Conservation (phyloP, 495 filamentous ascomycete genomes). For the Neurospora sp. region DNA sequence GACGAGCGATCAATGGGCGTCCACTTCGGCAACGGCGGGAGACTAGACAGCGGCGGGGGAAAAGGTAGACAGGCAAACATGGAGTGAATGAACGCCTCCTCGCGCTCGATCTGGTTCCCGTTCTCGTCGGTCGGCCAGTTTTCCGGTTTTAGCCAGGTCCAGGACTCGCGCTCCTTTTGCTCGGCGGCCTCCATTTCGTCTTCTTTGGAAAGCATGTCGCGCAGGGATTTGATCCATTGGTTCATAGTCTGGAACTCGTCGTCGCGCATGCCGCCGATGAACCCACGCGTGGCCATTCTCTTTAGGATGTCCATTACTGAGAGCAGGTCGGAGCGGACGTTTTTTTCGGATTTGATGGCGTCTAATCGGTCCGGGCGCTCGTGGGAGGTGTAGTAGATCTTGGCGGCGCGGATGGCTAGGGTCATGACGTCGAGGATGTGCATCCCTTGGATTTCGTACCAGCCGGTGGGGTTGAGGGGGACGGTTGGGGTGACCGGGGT, state of each 20-base stretch:
- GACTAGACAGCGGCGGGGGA: constrained; percentile 14
- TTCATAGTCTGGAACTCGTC: constrained; percentile 65
- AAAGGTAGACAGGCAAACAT: constrained; percentile 35
- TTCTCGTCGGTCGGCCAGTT: constrained; percentile 50
- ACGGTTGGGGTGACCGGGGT: neutral
- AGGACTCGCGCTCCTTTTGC: constrained; percentile 55
- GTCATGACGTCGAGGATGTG: constrained; percentile 88
- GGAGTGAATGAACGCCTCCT: constrained; percentile 69
- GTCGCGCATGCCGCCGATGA: constrained; percentile 67
- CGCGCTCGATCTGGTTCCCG: constrained; percentile 64
- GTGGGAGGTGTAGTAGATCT: constrained; percentile 87
- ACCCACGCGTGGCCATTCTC: constrained; percentile 78
- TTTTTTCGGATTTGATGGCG: constrained; percentile 70
- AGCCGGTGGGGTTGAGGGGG: constrained; percentile 34
- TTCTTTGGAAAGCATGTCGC: constrained; percentile 63
- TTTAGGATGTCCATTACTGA: constrained; percentile 83
- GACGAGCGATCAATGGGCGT: constrained; percentile 40
- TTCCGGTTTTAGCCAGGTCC: constrained; percentile 65
- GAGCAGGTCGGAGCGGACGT: constrained; percentile 70
- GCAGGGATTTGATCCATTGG: constrained; percentile 67
- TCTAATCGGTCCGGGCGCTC: constrained; percentile 74
- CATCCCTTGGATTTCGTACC: constrained; percentile 82
- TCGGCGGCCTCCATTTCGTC: constrained; percentile 67
- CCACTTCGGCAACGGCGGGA: constrained; percentile 58
- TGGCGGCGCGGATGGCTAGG: constrained; percentile 85